Evolutionary conservation across 2,329 filamentous ascomycete species (phyloP), one percentile per base, ranked within the genome.

Genomic region (Aspergillus proliferans): DNA sequence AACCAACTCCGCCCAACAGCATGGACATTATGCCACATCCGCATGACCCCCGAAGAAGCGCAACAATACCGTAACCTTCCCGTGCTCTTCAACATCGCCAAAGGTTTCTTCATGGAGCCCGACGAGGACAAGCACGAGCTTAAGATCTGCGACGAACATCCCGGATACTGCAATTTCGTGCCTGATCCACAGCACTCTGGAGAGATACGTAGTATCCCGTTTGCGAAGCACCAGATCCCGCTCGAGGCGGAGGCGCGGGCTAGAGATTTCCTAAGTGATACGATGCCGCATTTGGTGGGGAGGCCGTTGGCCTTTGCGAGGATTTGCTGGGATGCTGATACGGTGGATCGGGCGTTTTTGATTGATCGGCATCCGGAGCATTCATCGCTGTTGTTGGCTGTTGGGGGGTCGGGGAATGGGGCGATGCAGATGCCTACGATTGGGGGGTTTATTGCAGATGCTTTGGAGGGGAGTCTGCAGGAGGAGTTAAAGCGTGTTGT

Each of bases 281-380:
- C 73, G 1, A 77, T 81, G 72, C 77, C 78, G 1, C 75, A 81
- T 47, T 70, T 81, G 4, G 71, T 73, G 0, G 59, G 71, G 1
- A 67, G 78, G 2, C 68, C 70, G 0, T 74, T 81, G 45, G 70
- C 63, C 18, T 79, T 76, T 51, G 75, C 75, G 6, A 67, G 76
- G 14, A 74, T 81, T 28, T 81, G 78, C 62, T 81, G 79, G 78
- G 78, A 78, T 55, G 73, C 77, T 0, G 79, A 82, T 55, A 81
- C 78, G 0, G 71, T 74, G 0, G 76, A 82, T 58, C 70, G 77
- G 2, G 67, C 74, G 18, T 81, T 80, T 48, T 58, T 82, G 15
- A 78, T 82, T 47, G 73, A 74, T 46, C 61, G 63, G 26, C 77
- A 81, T 59, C 75, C 77, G 0, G 62, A 70, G 9, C 63, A 71